Conservation (phyloP, 1,284 basidiomycete species). For the Sanghuangporus baumii region DNA sequence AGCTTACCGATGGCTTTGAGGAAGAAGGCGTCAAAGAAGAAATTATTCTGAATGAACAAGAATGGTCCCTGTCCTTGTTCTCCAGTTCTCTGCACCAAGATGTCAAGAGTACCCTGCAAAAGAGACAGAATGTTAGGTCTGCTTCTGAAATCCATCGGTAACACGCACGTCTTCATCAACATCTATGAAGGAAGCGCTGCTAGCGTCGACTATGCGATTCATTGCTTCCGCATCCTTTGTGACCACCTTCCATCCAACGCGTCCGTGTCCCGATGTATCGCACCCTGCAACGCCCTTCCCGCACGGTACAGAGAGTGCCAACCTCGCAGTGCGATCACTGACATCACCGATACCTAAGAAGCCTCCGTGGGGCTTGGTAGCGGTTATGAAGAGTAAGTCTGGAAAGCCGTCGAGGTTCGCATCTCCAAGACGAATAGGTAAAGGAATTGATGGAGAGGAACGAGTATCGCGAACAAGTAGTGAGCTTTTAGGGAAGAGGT, state of each 20-base stretch:
- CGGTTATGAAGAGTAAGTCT: conserved; percentile 75
- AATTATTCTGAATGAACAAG: conserved; percentile 93
- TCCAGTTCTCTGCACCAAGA: conserved; percentile 84
- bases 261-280: conserved; percentile 36
- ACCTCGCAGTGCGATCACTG: conserved; percentile 50
- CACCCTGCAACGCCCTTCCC: conserved; percentile 51
- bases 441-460: conserved; percentile 58
- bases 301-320: conserved; percentile 76
- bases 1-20: conserved; percentile 84
- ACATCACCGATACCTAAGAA: conserved; percentile 23
- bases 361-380: conserved; percentile 31
- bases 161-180: conserved; percentile 88
- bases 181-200: conserved; percentile 81
- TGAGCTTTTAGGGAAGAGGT: conserved; percentile 45
- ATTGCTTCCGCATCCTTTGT: conserved; percentile 61
- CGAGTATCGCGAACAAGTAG: conserved; percentile 69
- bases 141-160: conserved; percentile 3
- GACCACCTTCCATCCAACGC: conserved; percentile 60
- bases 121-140: conserved; percentile 18
- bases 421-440: conserved; percentile 84
- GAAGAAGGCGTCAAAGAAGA: conserved; percentile 99
- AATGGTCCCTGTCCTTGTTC: conserved; percentile 57
- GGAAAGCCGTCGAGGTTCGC: conserved; percentile 94
- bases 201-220: conserved; percentile 69
- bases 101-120: conserved; percentile 84